Base-by-base conservation (phyloP, 2,329 filamentous ascomycete genomes). In the Diplodia corticola region DNA sequence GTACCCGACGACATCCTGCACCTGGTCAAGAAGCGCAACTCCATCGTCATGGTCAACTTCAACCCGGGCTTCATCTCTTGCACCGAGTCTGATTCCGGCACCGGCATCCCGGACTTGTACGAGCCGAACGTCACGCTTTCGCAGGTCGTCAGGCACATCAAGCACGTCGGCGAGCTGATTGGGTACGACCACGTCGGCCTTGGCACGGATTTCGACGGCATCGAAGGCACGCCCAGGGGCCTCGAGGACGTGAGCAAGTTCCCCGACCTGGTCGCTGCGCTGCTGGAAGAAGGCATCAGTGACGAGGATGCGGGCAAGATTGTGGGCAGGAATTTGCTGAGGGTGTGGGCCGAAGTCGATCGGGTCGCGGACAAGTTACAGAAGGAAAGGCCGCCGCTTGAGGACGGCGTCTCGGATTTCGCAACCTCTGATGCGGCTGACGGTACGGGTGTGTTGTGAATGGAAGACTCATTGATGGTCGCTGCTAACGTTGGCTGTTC, bases 21-120 rank as follows among this genome's bases (percentile, higher is more conserved):
- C 46, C 81, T 95, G 0, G 91, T 97, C 44, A 91, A 91, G 76
- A 77, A 86, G 72, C 87, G 85, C 2, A 86, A 89, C 68, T 90
- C 90, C 3, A 73, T 98, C 10, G 91, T 97, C 63, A 96, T 97
- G 92, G 87, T 97, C 69, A 97, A 96, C 76, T 96, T 97, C 73
- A 82, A 86, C 17, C 91, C 92, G 0, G 88, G 88, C 20, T 97
- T 97, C 76, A 87, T 97, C 68, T 91, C 89, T 30, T 97, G 93
- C 76, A 81, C 84, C 1, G 83, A 86, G 10, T 80, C 84, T 0
- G 82, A 85, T 35, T 81, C 84, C 3, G 80, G 83, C 17, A 85
- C 86, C 49, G 90, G 89, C 0, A 74, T 96, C 5, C 91, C 92
- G 0, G 84, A 89, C 15, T 85, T 85, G 66, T 87, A 89, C 61